phyloP scores from a whole-genome alignment of 768 basidiomycete genomes.

The Gymnopilus junonius region DNA sequence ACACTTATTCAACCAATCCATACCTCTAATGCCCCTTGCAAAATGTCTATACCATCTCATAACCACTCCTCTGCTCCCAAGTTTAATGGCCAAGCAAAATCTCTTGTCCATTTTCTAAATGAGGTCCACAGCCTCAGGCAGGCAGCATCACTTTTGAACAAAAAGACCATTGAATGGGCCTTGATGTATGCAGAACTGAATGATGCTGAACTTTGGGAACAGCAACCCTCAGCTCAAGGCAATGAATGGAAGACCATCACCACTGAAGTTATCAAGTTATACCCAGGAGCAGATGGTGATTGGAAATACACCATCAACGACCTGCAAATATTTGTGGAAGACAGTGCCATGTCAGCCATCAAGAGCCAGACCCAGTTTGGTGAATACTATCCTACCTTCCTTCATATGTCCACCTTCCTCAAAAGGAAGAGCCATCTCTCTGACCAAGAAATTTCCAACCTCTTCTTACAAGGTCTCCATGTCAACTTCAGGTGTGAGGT shows the following conservation, averaged over 20 bases:
- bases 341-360: background rate
- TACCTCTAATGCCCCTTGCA: too few species aligned
- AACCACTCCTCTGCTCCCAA: conserved; percentile 5
- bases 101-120: background rate
- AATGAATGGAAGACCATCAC: conserved; percentile 1
- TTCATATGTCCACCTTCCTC: background rate
- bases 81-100: background rate
- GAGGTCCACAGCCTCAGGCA: background rate
- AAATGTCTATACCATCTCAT: background rate
- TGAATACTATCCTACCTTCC: conserved; percentile 11
- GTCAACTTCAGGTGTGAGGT: conserved; percentile 1
- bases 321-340: background rate
- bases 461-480: conserved; percentile 16
- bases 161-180: background rate
- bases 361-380: conserved; percentile 1
- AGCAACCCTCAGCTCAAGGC: background rate
- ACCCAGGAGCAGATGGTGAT: conserved; percentile 1
- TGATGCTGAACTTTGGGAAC: conserved; percentile 1
- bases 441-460: background rate
- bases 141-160: background rate
- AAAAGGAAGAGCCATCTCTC: conserved; percentile 4
- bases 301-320: background rate
- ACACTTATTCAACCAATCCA: too few species aligned
- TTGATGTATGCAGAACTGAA: background rate
- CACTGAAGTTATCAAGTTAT: background rate